Percentiles rank a stretch among this genome's conserved stretches.
phyloP scores from a whole-genome alignment of 768 basidiomycete genomes.

The Termitomyces sp. region DNA sequence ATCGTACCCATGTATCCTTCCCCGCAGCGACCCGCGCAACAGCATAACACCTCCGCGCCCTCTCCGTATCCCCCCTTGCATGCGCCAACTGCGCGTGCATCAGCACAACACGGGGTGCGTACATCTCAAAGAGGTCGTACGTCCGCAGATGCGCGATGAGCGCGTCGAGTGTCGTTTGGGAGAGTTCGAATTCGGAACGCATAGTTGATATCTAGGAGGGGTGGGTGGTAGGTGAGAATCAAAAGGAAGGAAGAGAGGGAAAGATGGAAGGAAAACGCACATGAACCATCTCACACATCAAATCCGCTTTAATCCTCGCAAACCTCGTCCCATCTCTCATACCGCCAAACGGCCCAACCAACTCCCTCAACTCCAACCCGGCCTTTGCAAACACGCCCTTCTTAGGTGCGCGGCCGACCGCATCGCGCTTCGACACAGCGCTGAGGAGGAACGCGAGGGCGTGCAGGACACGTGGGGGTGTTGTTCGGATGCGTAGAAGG shows the following conservation, averaged over 20 bases:
- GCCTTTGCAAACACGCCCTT: slow-evolving; percentile 66
- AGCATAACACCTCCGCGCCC: slow-evolving; percentile 60
- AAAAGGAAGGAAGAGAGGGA: neutral
- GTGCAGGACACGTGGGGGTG: slow-evolving; percentile 66
- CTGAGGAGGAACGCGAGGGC: slow-evolving; percentile 66
- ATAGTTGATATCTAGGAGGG: slow-evolving; percentile 54
- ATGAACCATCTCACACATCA: slow-evolving; percentile 65
- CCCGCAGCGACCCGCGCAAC: slow-evolving; percentile 46
- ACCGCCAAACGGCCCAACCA: slow-evolving; percentile 17
- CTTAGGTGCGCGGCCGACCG: slow-evolving; percentile 71
- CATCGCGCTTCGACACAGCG: slow-evolving; percentile 65
- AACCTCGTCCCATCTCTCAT: no score
- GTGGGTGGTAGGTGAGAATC: neutral
- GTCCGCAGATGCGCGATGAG: slow-evolving; percentile 65
- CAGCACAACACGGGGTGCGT: slow-evolving; percentile 61
- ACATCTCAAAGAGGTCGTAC: slow-evolving; percentile 48
- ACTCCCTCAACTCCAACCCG: slow-evolving; percentile 49
- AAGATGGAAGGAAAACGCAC: slow-evolving; percentile 35
- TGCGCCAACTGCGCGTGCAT: slow-evolving; percentile 76
- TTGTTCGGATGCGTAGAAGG: slow-evolving; percentile 49
- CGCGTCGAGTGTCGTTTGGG: slow-evolving; percentile 46
- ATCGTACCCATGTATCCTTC: slow-evolving; percentile 36
- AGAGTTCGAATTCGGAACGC: slow-evolving; percentile 64
- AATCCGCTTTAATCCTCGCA: slow-evolving; percentile 64
- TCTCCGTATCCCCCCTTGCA: slow-evolving; percentile 47